phyloP scores from a whole-genome alignment of 331 rosid species.

The Cucumis variabilis region DNA sequence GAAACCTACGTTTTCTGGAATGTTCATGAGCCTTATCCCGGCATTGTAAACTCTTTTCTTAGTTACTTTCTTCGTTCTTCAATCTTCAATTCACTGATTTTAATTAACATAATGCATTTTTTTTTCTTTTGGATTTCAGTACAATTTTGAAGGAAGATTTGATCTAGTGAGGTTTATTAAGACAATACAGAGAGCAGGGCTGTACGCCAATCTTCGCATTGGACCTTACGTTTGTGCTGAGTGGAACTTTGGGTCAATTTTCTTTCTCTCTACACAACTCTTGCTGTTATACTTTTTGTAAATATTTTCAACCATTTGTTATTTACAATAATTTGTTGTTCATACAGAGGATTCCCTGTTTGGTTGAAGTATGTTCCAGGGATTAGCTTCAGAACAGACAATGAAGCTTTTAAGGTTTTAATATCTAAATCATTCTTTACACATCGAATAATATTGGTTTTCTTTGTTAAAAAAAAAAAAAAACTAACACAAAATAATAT shows the following conservation, averaged over 20 bases:
- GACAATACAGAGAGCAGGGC: constrained; percentile 31
- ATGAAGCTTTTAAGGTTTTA: constrained; percentile 86
- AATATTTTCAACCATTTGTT: not conserved
- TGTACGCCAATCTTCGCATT: constrained; percentile 36
- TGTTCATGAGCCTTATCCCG: constrained; percentile 37
- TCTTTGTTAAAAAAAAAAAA: no score
- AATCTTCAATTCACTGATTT: not conserved
- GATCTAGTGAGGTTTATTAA: constrained; percentile 40
- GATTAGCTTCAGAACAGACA: constrained; percentile 96
- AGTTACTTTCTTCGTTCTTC: not conserved
- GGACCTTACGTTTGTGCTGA: constrained; percentile 43
- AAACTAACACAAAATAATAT: no score
- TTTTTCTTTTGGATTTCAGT: constrained; percentile 10
- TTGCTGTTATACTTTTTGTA: not conserved
- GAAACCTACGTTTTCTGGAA: constrained; percentile 46
- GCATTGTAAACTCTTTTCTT: constrained; percentile 2
- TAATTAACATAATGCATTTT: no score
- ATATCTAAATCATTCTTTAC: not conserved
- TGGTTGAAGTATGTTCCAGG: constrained; percentile 98
- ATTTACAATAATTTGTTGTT: constrained; percentile 11
- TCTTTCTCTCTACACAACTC: not conserved
- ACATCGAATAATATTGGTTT: no score
- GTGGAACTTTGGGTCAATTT: constrained; percentile 38
- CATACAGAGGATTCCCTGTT: constrained; percentile 92
- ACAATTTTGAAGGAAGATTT: constrained; percentile 34